Evolutionary conservation across 768 basidiomycete genomes (phyloP).

Genomic region (Obba rivulosa): DNA sequence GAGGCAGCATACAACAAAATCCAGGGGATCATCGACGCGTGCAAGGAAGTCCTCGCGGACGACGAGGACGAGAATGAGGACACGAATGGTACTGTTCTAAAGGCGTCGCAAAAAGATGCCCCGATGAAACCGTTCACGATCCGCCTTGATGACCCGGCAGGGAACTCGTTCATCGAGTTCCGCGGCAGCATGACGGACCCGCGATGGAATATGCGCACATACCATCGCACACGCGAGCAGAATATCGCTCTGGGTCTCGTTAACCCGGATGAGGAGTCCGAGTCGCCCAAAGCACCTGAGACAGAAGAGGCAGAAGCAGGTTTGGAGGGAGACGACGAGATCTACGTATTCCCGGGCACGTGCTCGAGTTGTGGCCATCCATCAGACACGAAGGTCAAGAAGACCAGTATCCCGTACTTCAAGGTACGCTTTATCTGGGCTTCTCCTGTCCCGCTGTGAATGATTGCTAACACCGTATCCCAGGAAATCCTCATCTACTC

Average conservation of each 20-base stretch:
- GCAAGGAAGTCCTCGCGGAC: constrained; percentile 56
- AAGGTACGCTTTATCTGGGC: constrained; percentile 42
- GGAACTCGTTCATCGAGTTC: constrained; percentile 97
- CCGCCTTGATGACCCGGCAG: constrained; percentile 86
- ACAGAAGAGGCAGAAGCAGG: constrained; percentile 8
- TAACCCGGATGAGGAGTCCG: constrained; percentile 36
- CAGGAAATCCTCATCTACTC: constrained; percentile 98
- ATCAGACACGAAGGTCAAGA: constrained; percentile 90
- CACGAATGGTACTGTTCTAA: constrained; percentile 18
- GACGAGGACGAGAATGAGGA: constrained; percentile 48
- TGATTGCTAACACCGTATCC: not conserved
- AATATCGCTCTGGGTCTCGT: constrained; percentile 76
- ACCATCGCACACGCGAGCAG: constrained; percentile 73
- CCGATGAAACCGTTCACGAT: constrained; percentile 76
- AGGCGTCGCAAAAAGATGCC: constrained; percentile 35
- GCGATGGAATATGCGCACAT: constrained; percentile 86
- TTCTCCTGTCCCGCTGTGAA: constrained; percentile 22
- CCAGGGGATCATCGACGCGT: constrained; percentile 60
- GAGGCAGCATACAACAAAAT: constrained; percentile 69
- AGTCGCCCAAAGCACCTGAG: constrained; percentile 3
- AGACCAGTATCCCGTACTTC: constrained; percentile 95
- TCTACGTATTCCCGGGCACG: constrained; percentile 79
- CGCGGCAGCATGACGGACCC: constrained; percentile 82
- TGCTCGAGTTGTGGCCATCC: constrained; percentile 87
- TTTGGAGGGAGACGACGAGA: constrained; percentile 60